Percentiles rank a stretch among this genome's conserved stretches.
Evolutionary conservation across 169 alveolate species (phyloP).

Genomic region (Babesia gibsoni): DNA sequence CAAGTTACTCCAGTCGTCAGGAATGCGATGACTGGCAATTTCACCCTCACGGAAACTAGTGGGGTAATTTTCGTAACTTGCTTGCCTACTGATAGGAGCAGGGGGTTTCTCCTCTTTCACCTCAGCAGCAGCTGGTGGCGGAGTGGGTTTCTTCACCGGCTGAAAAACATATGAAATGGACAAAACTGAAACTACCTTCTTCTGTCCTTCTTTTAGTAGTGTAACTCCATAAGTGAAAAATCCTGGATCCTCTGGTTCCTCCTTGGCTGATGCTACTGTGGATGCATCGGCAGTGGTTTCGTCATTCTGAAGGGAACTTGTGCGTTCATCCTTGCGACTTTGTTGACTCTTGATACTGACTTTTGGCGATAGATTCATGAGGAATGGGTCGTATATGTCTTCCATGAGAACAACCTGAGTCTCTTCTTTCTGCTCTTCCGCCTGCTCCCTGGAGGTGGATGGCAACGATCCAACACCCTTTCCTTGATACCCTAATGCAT

Average conservation of each 20-base stretch:
- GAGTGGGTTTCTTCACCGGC: too few relatives aligned
- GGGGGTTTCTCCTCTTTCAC: too few relatives aligned
- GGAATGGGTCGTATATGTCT: conserved; percentile 22
- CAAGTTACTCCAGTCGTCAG: conserved; percentile 21
- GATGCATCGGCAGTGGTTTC: neutral
- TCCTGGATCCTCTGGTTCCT: neutral
- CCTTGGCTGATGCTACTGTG: neutral
- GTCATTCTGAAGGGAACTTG: too few relatives aligned
- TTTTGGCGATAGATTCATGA: conserved; percentile 28
- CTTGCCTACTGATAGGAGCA: too few relatives aligned
- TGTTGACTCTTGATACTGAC: too few relatives aligned
- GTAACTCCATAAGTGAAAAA: conserved; percentile 6
- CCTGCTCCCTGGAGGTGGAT: neutral
- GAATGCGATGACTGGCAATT: conserved; percentile 13
- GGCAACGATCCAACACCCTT: too few relatives aligned
- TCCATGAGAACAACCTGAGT: conserved; percentile 1
- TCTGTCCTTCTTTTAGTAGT: neutral
- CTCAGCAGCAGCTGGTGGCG: too few relatives aligned
- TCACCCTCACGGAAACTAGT: conserved; percentile 12
- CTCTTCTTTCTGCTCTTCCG: neutral
- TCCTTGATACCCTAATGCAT: too few relatives aligned
- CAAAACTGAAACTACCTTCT: neutral
- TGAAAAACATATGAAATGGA: too few relatives aligned
- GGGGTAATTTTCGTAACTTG: too few relatives aligned
- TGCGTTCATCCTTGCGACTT: too few relatives aligned